Base-by-base conservation (phyloP, 1,284 basidiomycete species). In the Boletellus deceptivus region DNA sequence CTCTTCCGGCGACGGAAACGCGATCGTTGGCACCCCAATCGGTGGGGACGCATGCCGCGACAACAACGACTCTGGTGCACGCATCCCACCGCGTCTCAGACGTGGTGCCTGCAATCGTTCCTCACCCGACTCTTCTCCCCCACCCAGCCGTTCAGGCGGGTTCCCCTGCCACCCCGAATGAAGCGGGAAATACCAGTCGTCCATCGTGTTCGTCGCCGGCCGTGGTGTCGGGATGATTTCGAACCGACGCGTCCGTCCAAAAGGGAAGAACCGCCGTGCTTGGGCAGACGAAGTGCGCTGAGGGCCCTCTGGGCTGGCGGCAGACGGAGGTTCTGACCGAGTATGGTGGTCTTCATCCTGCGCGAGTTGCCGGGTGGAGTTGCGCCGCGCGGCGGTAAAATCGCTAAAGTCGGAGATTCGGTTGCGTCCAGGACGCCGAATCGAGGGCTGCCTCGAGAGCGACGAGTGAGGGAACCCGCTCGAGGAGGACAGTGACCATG, bases 361-460 rank as follows among this genome's bases (percentile, higher is more conserved):
- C 3, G 57, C 56, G 27, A 64, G 43, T 27, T 57, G 63, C 7
- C 68, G 64, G 6, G 53, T 57, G 11, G 58, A 60, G 40, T 50
- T 68, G 27, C 85, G 77, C 27, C 84, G 79, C n/a, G 80, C 79
- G 16, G 76, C 64, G 0, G 84, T 82, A 54, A 83, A 86, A 29
- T 87, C 84, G 59, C 75, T 80, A 63, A 87, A 86, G 57, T 89
- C 86, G 5, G 78, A 71, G 7, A 76, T 73, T 33, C 84, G 71
- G 6, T 78, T 76, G 29, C 79, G 78, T 24, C 64, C 58, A 1
- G 74, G 70, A 20, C 79, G 79, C 25, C 80, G 80, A 27, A 82
- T 70, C 16, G 79, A 76, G 2, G 76, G 52, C 31, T 65, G 64
- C 40, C 64, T 65, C 20, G 68, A 60, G 20, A 72, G 58, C 13